Conservation (phyloP, 306 rosid genomes). For the Oxytropis ochrocephala region DNA sequence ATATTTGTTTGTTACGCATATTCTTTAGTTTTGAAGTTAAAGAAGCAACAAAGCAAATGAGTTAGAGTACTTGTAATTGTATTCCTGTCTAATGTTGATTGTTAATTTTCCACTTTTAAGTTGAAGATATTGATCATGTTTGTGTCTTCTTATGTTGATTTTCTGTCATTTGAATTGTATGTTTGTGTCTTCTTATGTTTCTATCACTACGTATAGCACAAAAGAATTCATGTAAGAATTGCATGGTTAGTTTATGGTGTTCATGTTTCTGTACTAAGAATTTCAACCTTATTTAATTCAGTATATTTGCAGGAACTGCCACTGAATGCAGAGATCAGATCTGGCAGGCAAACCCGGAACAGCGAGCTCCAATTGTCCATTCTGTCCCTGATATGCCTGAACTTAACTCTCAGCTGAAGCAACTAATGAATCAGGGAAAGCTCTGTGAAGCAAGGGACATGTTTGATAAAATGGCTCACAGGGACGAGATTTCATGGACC, state of each 20-base stretch:
- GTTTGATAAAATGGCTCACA: slow-evolving; percentile 46
- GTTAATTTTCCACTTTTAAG: no score
- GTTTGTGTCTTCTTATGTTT: neutral
- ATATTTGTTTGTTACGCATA: neutral
- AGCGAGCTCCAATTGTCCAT: slow-evolving; percentile 10
- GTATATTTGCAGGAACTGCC: slow-evolving; percentile 28
- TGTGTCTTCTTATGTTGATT: neutral
- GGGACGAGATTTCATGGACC: slow-evolving; percentile 54
- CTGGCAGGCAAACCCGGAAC: slow-evolving; percentile 15
- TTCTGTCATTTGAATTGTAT: neutral
- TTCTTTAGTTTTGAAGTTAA: neutral
- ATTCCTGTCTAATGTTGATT: neutral
- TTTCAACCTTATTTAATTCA: neutral
- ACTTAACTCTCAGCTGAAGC: slow-evolving; percentile 51
- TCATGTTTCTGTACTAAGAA: slow-evolving; percentile 15
- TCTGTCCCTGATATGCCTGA: slow-evolving; percentile 28
- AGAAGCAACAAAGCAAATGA: neutral
- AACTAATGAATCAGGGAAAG: slow-evolving; percentile 37
- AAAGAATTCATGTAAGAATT: neutral
- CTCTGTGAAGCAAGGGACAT: slow-evolving; percentile 40
- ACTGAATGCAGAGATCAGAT: slow-evolving; percentile 18
- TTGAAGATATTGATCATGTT: neutral
- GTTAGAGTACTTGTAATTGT: neutral
- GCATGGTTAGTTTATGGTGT: neutral
- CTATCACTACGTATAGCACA: neutral